Evolutionary conservation across 169 alveolate species (phyloP), one percentile per base, ranked within the genome.

Genomic region (Cryptosporidium canis): DNA sequence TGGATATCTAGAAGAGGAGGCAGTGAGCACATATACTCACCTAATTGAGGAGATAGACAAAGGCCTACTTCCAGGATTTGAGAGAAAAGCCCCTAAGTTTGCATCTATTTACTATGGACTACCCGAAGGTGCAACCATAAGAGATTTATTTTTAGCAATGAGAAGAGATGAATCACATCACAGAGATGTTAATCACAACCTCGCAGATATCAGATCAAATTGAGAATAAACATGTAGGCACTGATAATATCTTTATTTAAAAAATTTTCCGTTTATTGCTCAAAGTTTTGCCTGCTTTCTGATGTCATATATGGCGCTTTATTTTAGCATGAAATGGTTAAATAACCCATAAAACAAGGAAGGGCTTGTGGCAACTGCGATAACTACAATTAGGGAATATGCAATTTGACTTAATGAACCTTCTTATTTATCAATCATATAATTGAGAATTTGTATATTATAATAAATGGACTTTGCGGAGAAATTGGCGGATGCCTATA

Each of bases 1-100:
- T 12, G 96, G 94, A 9, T 93, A 91, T 61, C 67, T 93, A 7
- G 95, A 93, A 83, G 95, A 93, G 83, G 94, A 93, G 48, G 96
- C 95, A 4, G 93, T 92, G 3, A 44, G 85, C n/a, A 92, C 94
- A 27, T 93, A 93, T 24, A 91, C 95, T 16, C 77, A 72, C 39
- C 53, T 87, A 29, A 53, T 93, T 44, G 70, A 85, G 43, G 85
- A 66, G 21, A 90, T 92, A 31, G 93, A 91, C 14, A 48, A 45
- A 7, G 91, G 92, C 27, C 58, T 63, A 3, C 67, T 83, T 21
- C 85, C 83, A 18, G 48, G 66, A 14, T 53, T 83, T 21, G 51
- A 55, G 53, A 83, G 84, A 85, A 41, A 44, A 31, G 93, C 93
- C 1, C 93, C 93, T 7, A 33, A 77, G 37, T 70, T 83, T 47